Base-by-base conservation (phyloP, 2,329 filamentous ascomycete species). In the Atkinsonella hypoxylon region DNA sequence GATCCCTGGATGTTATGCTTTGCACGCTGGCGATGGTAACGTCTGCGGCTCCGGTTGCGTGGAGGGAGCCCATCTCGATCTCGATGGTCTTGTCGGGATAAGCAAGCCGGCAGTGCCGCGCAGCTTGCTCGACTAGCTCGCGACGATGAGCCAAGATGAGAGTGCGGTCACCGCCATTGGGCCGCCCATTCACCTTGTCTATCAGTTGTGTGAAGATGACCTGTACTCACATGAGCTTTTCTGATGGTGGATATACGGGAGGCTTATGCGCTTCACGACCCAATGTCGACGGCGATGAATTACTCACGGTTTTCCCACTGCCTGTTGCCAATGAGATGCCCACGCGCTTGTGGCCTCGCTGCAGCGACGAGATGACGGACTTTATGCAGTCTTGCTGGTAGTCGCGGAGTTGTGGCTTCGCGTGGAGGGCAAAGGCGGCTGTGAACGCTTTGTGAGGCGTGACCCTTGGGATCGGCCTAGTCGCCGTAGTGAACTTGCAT, bases 121-220 rank as follows among this genome's bases (percentile, higher is more conserved):
- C 89, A 3, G 93, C 93, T 69, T 98, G 93, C 63, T 97, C 89
- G 30, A 97, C 89, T 2, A 98, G 79, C 68, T 98, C 93, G 46
- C 88, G 82, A 30, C 93, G 83, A 67, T 98, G 93, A 15, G 89
- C 93, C 42, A 98, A 74, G 56, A 98, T 94, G 52, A 98, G 76
- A 0, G 91, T 95, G 63, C 89, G 88, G 1, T 79, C 84, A 53
- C 70, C 63, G 31, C 75, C 64, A 48, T 73, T 70, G 11, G 71
- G 73, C 36, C 56, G 54, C 6, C 82, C 68, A 48, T 72, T 66
- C 47, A 97, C 74, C 52, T 87, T 84, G 60, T 87, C 82, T 55
- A 98, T 95, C 44, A 98, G 77, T 64, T 95, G 89, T 12, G 91
- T 97, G 70, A 98, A 98, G 59, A 98, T 90, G 62, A 98, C 83